Evolutionary conservation across 2,329 filamentous ascomycete genomes (phyloP).

Genomic region (Ceratocystis colombiana): DNA sequence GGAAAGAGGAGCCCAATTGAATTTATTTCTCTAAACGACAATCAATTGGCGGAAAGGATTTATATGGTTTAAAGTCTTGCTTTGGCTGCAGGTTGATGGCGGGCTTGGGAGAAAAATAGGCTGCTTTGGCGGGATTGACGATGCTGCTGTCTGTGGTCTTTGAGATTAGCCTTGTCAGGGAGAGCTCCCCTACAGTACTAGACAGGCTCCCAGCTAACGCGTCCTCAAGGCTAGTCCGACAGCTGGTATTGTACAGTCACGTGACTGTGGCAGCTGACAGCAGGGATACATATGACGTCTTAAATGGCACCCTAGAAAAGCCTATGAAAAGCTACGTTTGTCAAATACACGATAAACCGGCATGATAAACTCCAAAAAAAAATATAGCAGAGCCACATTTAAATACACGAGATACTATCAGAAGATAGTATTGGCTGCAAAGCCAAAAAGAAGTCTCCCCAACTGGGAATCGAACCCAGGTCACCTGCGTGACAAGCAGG

Average conservation of each 20-base stretch:
- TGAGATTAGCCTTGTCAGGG: slow-evolving; percentile 1
- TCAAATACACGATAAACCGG: neutral
- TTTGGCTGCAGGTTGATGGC: neutral
- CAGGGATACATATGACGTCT: neutral
- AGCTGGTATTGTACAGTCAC: neutral
- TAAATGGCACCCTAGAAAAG: too few species aligned
- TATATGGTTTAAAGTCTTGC: neutral
- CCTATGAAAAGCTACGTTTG: neutral
- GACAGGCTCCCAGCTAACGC: slow-evolving; percentile 15
- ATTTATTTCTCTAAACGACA: neutral
- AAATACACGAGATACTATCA: neutral
- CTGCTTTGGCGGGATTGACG: slow-evolving; percentile 7
- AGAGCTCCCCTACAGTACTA: slow-evolving; percentile 1
- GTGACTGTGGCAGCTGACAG: neutral
- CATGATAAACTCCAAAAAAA: neutral
- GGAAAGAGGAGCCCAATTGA: neutral
- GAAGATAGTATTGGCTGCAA: neutral
- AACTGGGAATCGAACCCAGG: slow-evolving; percentile 22
- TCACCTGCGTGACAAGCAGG: slow-evolving; percentile 23
- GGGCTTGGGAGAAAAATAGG: neutral
- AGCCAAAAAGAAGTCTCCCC: slow-evolving; percentile 5
- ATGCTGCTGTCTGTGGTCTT: neutral
- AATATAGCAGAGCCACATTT: too few species aligned
- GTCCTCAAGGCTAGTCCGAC: slow-evolving; percentile 15
- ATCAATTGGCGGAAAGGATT: neutral